Conservation (phyloP, 2,329 filamentous ascomycete species). For the Tolypocladium album region DNA sequence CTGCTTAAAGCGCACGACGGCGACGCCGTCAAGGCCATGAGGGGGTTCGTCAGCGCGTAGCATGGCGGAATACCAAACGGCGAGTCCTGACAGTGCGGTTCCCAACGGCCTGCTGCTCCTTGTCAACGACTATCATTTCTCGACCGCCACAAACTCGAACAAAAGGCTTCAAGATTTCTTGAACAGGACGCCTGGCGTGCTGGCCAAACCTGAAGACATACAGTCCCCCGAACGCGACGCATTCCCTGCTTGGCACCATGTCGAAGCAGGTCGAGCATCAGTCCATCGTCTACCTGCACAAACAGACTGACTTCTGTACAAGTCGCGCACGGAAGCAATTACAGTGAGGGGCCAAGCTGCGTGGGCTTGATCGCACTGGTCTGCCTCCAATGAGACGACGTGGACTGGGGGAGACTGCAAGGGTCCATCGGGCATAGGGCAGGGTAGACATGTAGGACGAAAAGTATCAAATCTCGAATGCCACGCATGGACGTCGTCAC, state of each 20-base stretch:
- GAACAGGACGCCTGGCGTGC: not conserved
- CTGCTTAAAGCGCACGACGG: conserved; percentile 63
- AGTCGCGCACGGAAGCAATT: not conserved
- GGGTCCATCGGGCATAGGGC: not conserved
- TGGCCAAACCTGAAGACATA: not conserved
- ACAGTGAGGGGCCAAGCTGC: not conserved
- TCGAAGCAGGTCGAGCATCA: not conserved
- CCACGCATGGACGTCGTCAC: not conserved
- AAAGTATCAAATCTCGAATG: not conserved
- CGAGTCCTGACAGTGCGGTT: not conserved
- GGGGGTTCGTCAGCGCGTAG: conserved; percentile 33
- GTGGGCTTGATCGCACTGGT: not conserved
- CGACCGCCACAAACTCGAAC: not conserved
- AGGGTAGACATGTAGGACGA: not conserved
- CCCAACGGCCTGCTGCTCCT: not conserved
- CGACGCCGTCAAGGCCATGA: conserved; percentile 56
- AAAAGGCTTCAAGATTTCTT: not conserved
- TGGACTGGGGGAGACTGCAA: not conserved
- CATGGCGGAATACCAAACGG: not conserved
- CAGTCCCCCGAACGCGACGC: not conserved
- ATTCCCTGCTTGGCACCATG: not conserved
- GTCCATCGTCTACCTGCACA: not conserved
- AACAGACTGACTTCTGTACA: not conserved
- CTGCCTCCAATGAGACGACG: not conserved
- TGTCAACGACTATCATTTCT: not conserved